phyloP scores from a whole-genome alignment of 2,329 filamentous ascomycete genomes.

The Beauveria brongniartii region DNA sequence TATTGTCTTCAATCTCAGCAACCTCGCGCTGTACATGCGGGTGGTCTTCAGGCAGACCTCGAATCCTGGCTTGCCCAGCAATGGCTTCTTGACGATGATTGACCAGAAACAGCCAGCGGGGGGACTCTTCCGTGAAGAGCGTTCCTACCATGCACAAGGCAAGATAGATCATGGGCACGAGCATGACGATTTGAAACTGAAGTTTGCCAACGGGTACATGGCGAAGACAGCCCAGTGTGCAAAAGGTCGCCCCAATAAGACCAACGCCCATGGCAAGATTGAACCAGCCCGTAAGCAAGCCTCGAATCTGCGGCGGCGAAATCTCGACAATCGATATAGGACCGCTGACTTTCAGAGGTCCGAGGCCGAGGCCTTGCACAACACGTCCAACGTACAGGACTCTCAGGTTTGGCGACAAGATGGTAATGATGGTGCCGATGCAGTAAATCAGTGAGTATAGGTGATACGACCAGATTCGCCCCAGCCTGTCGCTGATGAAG shows the following conservation, averaged over 20 bases:
- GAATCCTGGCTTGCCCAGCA: slow-evolving; percentile 15
- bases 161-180: slow-evolving; percentile 19
- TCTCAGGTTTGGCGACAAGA: not conserved
- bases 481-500: slow-evolving; percentile 22
- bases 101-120: slow-evolving; percentile 28
- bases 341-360: slow-evolving; percentile 21
- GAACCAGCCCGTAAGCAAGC: slow-evolving; percentile 26
- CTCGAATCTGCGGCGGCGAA: slow-evolving; percentile 25
- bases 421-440: not conserved
- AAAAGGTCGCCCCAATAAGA: slow-evolving; percentile 1
- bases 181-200: slow-evolving; percentile 23
- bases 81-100: slow-evolving; percentile 22
- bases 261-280: slow-evolving; percentile 21
- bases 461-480: slow-evolving; percentile 6
- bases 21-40: slow-evolving; percentile 21
- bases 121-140: slow-evolving; percentile 28
- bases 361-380: slow-evolving; percentile 4
- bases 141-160: slow-evolving; percentile 19
- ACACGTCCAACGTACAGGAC: slow-evolving; percentile 1
- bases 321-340: slow-evolving; percentile 27
- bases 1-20: slow-evolving; percentile 21
- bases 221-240: slow-evolving; percentile 21
- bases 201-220: slow-evolving; percentile 3
- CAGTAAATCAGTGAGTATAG: not conserved
- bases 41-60: slow-evolving; percentile 20